Evolutionary conservation across 257 asterid genomes (phyloP), one percentile per base, ranked within the genome.

Genomic region (Solanum clarkiae): DNA sequence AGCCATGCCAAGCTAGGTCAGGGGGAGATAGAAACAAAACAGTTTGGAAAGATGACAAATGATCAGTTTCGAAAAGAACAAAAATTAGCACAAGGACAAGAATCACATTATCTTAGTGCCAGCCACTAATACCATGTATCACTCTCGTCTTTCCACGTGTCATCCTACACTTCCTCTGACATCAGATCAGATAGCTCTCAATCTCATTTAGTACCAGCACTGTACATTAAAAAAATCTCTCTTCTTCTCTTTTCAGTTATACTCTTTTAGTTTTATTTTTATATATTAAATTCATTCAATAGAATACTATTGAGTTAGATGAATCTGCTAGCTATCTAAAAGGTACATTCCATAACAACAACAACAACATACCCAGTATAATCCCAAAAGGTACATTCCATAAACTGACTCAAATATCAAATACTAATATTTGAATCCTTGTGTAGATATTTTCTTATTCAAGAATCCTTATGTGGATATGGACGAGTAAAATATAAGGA

Each of bases 181-280:
- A 84, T 80, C 80, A 80, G 90, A 87, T 87, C 71, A 80, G 90
- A 87, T 87, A 83, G 62, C 90, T 86, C 62, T 18, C 36, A 32
- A 32, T 2, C 36, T 32, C 36, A 32, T 32, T 65, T 65, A 29
- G 1, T 66, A 66, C 45, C 10, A 12, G 13, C 66, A n/a, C 66
- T 59, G 66, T 59, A n/a, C 20, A 59, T 59, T 1, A 59, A 20
- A 20, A 59, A 7, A 6, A 44, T 44, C 0, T 47, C 13, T 47
- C 10, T 2, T 47, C 10, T 47, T 47, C 51, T 47, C 9, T 47
- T 47, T 47, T 8, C 11, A 42, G 8, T 42, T 42, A 36, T 36
- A 36, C 42, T 36, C 42, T 36, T 4, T 36, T 36, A 36, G 0
- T 36, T 4, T 36, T 5, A 36, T 36, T 44, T 44, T 44, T 44